Evolutionary conservation across 2,329 filamentous ascomycete species (phyloP), one percentile per base, ranked within the genome.

Genomic region (Phyllosticta citriasiana): DNA sequence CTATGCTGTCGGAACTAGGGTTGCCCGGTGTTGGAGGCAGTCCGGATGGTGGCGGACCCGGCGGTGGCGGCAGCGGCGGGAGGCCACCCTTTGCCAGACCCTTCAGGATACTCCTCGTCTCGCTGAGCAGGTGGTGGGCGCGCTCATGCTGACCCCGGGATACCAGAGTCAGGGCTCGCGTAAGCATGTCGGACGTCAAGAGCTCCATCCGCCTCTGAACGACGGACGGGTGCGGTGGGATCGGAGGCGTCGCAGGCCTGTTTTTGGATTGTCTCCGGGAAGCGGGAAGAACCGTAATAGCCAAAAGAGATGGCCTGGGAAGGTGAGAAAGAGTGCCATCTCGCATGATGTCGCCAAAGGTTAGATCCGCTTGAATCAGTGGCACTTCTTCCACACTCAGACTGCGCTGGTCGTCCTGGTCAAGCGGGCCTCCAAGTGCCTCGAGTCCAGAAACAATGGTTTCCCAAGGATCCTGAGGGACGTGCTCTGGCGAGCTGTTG

Each of bases 151-250:
- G 93, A 35, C 90, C 91, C 47, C 91, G 85, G 63, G 90, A 90
- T 22, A 97, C 92, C 22, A 99, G 82, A 0, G 91, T 96, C 63
- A 99, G 78, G 14, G 94, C 92, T 62, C 94, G 83, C 7, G 91
- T 96, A 65, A 99, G 83, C 94, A 99, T 99, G 72, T 99, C 94
- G 1, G 93, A 97, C 2, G 94, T 97, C 59, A 99, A 82, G 30
- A 99, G 80, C 75, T 99, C 94, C 94, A 99, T 99, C 54, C 94
- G 88, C 51, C 94, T 85, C 76, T 99, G 94, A 6, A 99, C 93
- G 63, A 99, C 91, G 64, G 88, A 90, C 4, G 94, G 92, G 71
- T 97, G 94, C 54, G 94, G 93, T 14, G 94, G 94, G 64, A 99
- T 99, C 1, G 91, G 89, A 14, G 92, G 90, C 60, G 74, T 74